Evolutionary conservation across 495 filamentous ascomycete species (phyloP).

Genomic region (Tuber melanosporum): DNA sequence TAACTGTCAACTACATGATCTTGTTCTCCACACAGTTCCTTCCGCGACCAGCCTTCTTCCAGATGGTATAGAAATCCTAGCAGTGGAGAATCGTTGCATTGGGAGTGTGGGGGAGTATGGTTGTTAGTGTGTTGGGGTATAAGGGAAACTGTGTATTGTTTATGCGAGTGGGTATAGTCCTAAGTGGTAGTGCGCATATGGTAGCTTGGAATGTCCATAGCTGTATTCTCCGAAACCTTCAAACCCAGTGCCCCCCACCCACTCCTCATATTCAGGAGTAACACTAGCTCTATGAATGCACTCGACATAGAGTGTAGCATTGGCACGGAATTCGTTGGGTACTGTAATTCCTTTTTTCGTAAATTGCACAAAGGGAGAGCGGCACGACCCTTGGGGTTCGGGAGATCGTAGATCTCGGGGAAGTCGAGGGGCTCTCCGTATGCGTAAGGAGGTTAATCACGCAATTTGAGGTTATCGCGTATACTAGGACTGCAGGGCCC

Average conservation of each 20-base stretch:
- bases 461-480: conserved; percentile 58
- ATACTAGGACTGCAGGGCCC: too few relatives aligned
- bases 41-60: too few relatives aligned
- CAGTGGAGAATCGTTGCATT: too few relatives aligned
- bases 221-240: conserved; percentile 42
- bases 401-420: conserved; percentile 55
- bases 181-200: too few relatives aligned
- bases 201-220: too few relatives aligned
- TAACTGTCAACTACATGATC: too few relatives aligned
- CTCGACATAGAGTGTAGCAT: conserved; percentile 54
- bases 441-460: conserved; percentile 59
- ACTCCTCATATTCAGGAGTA: conserved; percentile 52
- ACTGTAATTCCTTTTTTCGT: conserved; percentile 49
- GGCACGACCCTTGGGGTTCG: conserved; percentile 56
- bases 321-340: conserved; percentile 46
- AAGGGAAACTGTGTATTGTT: too few relatives aligned
- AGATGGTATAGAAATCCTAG: too few relatives aligned
- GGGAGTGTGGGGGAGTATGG: too few relatives aligned
- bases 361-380: conserved; percentile 62
- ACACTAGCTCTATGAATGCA: conserved; percentile 57
- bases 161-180: too few relatives aligned
- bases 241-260: conserved; percentile 53
- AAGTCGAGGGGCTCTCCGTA: conserved; percentile 53
- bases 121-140: too few relatives aligned
- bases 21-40: too few relatives aligned